These are phyloP conservation scores for Chlorociboria aeruginascens DNA, from an alignment of 495 filamentous ascomycete species.

Conservation along the genomic window DNA sequence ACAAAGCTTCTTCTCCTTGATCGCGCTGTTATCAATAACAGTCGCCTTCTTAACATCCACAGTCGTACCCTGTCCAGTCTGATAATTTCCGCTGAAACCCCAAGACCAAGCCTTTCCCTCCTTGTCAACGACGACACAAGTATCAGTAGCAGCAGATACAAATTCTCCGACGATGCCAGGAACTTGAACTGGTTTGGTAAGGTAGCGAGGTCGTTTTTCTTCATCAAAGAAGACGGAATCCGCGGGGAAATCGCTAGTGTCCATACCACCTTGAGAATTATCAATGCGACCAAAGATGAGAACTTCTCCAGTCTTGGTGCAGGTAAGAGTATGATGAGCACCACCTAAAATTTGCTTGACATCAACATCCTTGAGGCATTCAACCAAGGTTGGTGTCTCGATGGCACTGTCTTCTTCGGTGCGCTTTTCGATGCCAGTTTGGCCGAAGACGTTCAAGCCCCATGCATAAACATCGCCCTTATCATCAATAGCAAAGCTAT, in stretches of 20 bases:
- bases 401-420: conserved; percentile 56
- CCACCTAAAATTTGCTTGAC: conserved; percentile 51
- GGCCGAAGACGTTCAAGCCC: conserved; percentile 80
- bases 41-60: conserved; percentile 48
- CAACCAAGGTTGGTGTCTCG: conserved; percentile 42
- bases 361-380: conserved; percentile 40
- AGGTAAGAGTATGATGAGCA: conserved; percentile 52
- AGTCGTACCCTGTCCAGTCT: conserved; percentile 50
- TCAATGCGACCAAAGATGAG: conserved; percentile 62
- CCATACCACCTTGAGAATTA: conserved; percentile 48
- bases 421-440: conserved; percentile 45
- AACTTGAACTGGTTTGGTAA: conserved; percentile 37
- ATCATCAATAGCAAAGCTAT: conserved; percentile 64
- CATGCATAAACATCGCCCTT: conserved; percentile 65
- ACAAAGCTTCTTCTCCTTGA: conserved; percentile 43
- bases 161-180: conserved; percentile 19
- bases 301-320: conserved; percentile 47
- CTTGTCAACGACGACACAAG: conserved; percentile 45
- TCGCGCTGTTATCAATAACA: conserved; percentile 49
- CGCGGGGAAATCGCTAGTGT: conserved; percentile 31
- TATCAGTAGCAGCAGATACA: conserved; percentile 44
- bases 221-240: conserved; percentile 44
- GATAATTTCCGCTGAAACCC: conserved; percentile 57
- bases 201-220: conserved; percentile 35
- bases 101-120: conserved; percentile 54